Evolutionary conservation across 306 rosid genomes (phyloP).

Genomic region (Dalbergia oliveri): DNA sequence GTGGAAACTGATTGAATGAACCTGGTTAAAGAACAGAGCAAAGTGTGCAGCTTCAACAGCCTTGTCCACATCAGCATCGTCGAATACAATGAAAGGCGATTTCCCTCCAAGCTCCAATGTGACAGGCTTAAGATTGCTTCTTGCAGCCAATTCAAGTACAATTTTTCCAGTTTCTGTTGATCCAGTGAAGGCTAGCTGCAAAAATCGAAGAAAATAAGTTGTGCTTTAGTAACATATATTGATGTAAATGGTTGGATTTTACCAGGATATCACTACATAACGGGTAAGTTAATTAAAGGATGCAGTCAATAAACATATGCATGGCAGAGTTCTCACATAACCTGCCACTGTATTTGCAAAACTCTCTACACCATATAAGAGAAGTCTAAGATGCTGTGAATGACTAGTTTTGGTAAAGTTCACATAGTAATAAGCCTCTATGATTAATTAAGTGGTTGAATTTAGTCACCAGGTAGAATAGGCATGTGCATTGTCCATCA

Average conservation of each 20-base stretch:
- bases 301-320: not conserved
- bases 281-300: not conserved
- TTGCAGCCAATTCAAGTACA: constrained; percentile 81
- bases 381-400: not conserved
- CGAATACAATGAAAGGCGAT: constrained; percentile 88
- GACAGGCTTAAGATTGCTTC: constrained; percentile 89
- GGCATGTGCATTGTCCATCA: not conserved
- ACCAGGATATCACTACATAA: not conserved
- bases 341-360: not conserved
- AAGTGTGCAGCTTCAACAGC: constrained; percentile 95
- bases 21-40: constrained; percentile 96
- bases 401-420: not conserved
- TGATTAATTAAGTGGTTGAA: too few relatives aligned
- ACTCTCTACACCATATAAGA: not conserved
- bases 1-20: constrained; percentile 40
- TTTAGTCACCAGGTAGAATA: too few relatives aligned
- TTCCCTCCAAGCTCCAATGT: constrained; percentile 97
- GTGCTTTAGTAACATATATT: not conserved
- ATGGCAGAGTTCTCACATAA: not conserved
- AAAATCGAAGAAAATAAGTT: constrained; percentile 13
- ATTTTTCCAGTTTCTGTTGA: constrained; percentile 81
- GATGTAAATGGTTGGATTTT: constrained; percentile 16
- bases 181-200: constrained; percentile 92
- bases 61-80: constrained; percentile 81
- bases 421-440: too few relatives aligned